Conservation (phyloP, 176 grass and related monocot species). For the Phragmites australis region DNA sequence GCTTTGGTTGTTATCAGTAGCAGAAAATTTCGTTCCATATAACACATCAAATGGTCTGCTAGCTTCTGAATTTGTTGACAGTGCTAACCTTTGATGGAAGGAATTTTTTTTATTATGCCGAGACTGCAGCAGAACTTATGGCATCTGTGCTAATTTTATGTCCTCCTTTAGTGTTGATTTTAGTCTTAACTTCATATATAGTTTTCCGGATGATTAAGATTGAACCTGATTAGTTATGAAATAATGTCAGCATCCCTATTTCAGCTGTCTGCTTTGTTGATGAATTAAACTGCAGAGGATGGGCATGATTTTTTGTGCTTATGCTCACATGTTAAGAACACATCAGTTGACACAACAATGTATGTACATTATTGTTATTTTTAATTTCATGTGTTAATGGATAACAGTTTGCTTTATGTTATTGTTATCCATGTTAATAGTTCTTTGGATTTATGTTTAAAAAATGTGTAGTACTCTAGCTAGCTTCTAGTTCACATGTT, state of each 20-base stretch:
- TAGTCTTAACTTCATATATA: background rate
- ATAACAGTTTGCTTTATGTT: background rate
- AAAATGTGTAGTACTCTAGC: background rate
- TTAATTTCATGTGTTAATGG: background rate
- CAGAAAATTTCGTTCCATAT: background rate
- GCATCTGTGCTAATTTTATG: no score
- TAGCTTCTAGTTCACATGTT: background rate
- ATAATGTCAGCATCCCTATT: background rate
- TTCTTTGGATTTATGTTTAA: background rate
- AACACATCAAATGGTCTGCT: conserved; percentile 7
- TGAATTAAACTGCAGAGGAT: background rate
- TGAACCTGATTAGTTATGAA: conserved; percentile 6
- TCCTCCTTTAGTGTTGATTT: background rate
- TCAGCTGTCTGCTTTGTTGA: background rate
- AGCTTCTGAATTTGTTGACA: conserved; percentile 32
- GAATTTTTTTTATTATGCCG: no score
- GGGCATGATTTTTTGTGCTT: background rate
- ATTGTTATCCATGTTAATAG: background rate
- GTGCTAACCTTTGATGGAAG: conserved; percentile 6
- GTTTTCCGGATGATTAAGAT: background rate
- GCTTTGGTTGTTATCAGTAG: background rate
- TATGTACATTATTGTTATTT: background rate
- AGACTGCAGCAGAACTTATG: no score
- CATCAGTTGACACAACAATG: background rate
- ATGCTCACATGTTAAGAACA: background rate